These are phyloP conservation scores for Aspergillus hiratsukae DNA, from an alignment of 2,329 filamentous ascomycete genomes.

Conservation along the genomic window DNA sequence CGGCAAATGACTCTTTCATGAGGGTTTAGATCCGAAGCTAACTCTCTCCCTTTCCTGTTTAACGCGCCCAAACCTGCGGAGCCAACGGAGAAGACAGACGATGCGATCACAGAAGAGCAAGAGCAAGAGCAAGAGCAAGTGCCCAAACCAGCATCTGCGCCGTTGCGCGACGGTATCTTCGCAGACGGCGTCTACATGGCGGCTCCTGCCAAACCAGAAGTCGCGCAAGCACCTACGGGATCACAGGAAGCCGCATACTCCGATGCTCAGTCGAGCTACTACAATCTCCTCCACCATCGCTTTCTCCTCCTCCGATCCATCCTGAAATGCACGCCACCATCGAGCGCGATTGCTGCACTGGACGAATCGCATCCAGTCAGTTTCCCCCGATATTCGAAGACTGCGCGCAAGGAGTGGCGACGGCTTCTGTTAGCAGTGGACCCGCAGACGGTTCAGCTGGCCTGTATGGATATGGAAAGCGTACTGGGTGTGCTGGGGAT, in stretches of 20 bases:
- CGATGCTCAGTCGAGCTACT: constrained; percentile 63
- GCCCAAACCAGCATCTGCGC: constrained; percentile 34
- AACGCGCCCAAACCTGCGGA: constrained; percentile 52
- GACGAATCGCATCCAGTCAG: constrained; percentile 48
- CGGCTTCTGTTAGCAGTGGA: constrained; percentile 34
- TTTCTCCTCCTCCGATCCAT: constrained; percentile 62
- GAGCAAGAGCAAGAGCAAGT: neutral
- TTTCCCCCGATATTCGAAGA: constrained; percentile 52
- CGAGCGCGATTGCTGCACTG: constrained; percentile 51
- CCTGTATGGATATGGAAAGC: constrained; percentile 55
- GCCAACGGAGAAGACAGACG: neutral
- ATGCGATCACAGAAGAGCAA: neutral
- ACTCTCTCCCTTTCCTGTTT: constrained; percentile 65
- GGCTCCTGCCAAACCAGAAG: constrained; percentile 43
- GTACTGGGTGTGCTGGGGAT: constrained; percentile 62
- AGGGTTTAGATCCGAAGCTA: constrained; percentile 65
- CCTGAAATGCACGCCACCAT: constrained; percentile 55
- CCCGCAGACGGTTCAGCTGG: constrained; percentile 49
- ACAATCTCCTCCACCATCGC: constrained; percentile 58
- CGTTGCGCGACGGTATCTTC: constrained; percentile 61
- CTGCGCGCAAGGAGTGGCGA: constrained; percentile 55
- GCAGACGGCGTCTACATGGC: constrained; percentile 76
- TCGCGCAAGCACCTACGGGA: constrained; percentile 35
- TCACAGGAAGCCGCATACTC: constrained; percentile 27
- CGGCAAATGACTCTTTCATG: constrained; percentile 8